Conservation (phyloP, 176 grass and related monocot species). For the Musa beccarii region DNA sequence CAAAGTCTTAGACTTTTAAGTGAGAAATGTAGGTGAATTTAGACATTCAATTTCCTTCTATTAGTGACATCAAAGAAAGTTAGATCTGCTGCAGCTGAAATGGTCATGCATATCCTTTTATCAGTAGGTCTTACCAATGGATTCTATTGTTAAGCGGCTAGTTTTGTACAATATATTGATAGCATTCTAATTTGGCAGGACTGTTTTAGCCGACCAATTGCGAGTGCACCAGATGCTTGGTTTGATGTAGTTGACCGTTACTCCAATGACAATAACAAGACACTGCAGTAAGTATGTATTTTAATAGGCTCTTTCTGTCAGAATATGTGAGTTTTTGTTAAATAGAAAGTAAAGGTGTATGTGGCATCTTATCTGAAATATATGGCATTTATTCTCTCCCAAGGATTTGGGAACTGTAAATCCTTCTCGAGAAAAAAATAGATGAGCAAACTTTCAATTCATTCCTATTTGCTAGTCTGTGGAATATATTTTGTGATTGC, state of each 20-base stretch:
- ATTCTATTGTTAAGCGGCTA: not conserved
- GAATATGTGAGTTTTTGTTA: not conserved
- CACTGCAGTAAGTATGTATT: conserved; percentile 50
- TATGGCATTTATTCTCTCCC: not conserved
- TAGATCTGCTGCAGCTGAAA: not conserved
- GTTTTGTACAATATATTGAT: not conserved
- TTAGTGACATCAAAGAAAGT: not conserved
- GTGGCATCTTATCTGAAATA: not conserved
- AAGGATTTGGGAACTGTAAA: not conserved
- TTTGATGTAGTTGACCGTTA: conserved; percentile 71
- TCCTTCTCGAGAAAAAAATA: not conserved
- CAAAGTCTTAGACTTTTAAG: not conserved
- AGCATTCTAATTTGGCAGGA: conserved; percentile 33
- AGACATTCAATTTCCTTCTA: not conserved
- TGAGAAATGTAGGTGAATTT: not conserved
- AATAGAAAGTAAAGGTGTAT: not conserved
- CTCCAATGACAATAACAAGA: conserved; percentile 80
- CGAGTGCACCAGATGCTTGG: conserved; percentile 82
- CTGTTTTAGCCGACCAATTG: conserved; percentile 71
- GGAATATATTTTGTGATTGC: not conserved
- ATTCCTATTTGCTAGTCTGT: not conserved
- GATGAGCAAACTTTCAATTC: not conserved
- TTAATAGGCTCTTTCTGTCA: not conserved
- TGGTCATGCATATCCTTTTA: not conserved
- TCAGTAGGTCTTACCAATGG: no score